Conservation (phyloP, 495 filamentous ascomycete species). For the Aspergillus wentii region DNA sequence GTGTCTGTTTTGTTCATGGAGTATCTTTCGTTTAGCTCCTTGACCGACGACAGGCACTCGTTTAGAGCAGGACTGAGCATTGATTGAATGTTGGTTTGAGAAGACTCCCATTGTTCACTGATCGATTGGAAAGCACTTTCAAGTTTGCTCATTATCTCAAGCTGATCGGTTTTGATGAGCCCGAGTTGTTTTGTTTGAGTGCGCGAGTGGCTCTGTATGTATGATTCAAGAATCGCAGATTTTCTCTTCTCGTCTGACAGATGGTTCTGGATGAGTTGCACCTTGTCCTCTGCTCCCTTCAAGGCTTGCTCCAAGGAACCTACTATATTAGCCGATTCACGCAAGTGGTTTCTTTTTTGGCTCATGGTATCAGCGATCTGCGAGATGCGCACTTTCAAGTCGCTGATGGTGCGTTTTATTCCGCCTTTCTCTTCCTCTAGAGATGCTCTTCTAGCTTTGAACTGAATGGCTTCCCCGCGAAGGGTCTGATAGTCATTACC, state of each 20-base stretch:
- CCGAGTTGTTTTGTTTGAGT: constrained; percentile 19
- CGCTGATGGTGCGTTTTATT: constrained; percentile 15
- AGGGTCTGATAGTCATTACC: constrained; percentile 28
- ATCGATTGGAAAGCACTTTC: constrained; percentile 10
- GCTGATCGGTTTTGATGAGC: constrained; percentile 23
- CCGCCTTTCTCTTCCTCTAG: constrained; percentile 23
- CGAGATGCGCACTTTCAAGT: constrained; percentile 16
- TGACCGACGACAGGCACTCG: constrained; percentile 11
- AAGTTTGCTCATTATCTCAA: constrained; percentile 16
- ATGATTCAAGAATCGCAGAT: constrained; percentile 21
- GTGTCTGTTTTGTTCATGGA: constrained; percentile 13
- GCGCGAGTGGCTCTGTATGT: constrained; percentile 26
- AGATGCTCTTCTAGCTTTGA: constrained; percentile 13
- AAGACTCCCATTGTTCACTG: constrained; percentile 4
- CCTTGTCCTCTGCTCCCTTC: constrained; percentile 11
- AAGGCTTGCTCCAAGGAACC: constrained; percentile 17
- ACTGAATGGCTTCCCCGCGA: constrained; percentile 18
- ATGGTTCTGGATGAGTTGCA: constrained; percentile 9
- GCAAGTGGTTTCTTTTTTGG: constrained; percentile 10
- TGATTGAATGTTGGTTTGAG: constrained; percentile 10
- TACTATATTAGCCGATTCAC: constrained; percentile 10
- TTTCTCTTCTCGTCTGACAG: constrained; percentile 26
- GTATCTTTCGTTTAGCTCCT: constrained; percentile 13
- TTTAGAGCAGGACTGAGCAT: constrained; percentile 11
- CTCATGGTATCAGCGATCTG: constrained; percentile 11